These are phyloP conservation scores for Selaginella tamariscina DNA, from an alignment of 75 land plant species.

Conservation along the genomic window DNA sequence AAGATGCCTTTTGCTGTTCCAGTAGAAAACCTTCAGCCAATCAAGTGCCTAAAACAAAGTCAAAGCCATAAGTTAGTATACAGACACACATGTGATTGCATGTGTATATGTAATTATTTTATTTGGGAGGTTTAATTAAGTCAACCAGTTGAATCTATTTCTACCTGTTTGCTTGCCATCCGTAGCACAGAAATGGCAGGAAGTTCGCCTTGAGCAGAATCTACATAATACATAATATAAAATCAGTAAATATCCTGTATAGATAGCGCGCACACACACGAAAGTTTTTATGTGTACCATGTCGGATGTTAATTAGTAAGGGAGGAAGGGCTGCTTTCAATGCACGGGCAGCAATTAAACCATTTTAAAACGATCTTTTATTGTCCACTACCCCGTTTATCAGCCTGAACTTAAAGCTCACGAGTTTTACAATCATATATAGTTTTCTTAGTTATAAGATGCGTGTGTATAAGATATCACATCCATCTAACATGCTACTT, in stretches of 20 bases:
- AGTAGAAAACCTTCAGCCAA: slow-evolving; percentile 68
- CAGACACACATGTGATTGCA: neutral
- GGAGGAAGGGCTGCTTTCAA: slow-evolving; percentile 58
- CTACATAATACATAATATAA: slow-evolving; percentile 18
- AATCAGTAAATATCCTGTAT: neutral
- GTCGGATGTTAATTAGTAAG: slow-evolving; percentile 77
- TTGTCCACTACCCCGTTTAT: slow-evolving; percentile 80
- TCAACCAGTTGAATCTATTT: neutral
- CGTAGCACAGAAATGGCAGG: slow-evolving; percentile 58
- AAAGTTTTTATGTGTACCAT: slow-evolving; percentile 38
- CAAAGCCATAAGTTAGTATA: neutral
- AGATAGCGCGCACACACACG: no score
- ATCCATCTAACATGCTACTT: no score
- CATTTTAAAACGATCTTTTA: slow-evolving; percentile 26
- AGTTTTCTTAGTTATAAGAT: no score
- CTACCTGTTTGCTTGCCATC: slow-evolving; percentile 54
- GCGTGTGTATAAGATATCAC: no score
- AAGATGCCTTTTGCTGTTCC: slow-evolving; percentile 57
- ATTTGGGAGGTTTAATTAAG: neutral
- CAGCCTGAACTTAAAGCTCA: slow-evolving; percentile 40
- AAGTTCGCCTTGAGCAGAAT: slow-evolving; percentile 73
- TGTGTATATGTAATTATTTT: no score
- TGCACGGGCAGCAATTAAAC: slow-evolving; percentile 60
- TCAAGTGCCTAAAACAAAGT: slow-evolving; percentile 45
- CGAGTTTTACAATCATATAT: no score